Evolutionary conservation across 2,329 filamentous ascomycete genomes (phyloP), one percentile per base, ranked within the genome.

Genomic region (Paecilomyces dactylethromorphus): DNA sequence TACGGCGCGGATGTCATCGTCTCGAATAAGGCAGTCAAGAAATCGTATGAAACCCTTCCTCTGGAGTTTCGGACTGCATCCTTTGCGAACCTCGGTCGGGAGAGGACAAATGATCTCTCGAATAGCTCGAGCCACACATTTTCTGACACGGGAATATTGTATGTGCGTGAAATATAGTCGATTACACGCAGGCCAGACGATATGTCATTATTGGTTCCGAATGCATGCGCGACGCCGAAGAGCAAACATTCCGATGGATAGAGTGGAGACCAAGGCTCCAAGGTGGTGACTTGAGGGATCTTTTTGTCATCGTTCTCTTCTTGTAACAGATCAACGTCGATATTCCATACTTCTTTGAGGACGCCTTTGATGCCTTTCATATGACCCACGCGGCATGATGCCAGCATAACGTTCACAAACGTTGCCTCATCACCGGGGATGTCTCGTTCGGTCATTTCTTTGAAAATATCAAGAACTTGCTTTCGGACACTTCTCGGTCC

Each of bases 81-180:
- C 61, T 61, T 35, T 65, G 71, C 54, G 72, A 74, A 58, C 73
- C 78, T 50, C 67, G 76, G 61, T 69, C 75, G 69, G 2, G 80
- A 76, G 49, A 86, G 78, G 10, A 89, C 76, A 65, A 85, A 87
- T 0, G 87, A 81, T 82, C 88, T 90, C 60, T 84, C 79, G 15
- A 92, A 76, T 2, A 93, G 73, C 57, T 87, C 82, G 7, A 80
- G 78, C 90, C 90, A 93, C 18, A 85, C 79, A 4, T 78, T 68
- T 6, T 69, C 65, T 0, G 84, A 74, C 39, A 93, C 84, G 1
- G 76, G 62, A 24, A 93, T 74, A 1, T 75, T 62, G 71, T 88
- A 90, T 6, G 77, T 76, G 1, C 74, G 74, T 0, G 89, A 87
- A 54, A 92, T 70, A 64, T 83, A 83, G 60, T 88, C 81, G 12